Evolutionary conservation across 441 rosid genomes (phyloP).

Genomic region (Euphorbia neoarborescens): DNA sequence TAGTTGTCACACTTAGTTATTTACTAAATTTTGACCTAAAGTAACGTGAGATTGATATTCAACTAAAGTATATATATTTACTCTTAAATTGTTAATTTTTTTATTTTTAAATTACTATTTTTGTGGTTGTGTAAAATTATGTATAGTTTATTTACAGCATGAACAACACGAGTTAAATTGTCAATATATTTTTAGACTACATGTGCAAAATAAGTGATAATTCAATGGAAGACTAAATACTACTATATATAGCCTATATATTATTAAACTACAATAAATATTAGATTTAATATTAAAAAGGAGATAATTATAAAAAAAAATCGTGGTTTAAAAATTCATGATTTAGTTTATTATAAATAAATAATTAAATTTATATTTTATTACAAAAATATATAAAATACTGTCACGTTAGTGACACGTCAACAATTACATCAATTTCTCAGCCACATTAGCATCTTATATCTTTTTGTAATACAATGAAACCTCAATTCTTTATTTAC

Average conservation of each 20-base stretch:
- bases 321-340: too few species aligned
- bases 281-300: too few species aligned
- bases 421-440: too few species aligned
- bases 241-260: neutral
- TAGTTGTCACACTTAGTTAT: neutral
- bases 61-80: neutral
- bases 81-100: neutral
- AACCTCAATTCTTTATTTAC: too few species aligned
- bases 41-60: slow-evolving; percentile 1
- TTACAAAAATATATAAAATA: too few species aligned
- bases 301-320: too few species aligned
- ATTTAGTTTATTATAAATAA: too few species aligned
- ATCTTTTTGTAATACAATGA: too few species aligned
- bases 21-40: slow-evolving; percentile 6
- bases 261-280: neutral
- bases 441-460: too few species aligned
- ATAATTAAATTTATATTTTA: too few species aligned
- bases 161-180: neutral
- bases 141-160: neutral
- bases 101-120: neutral
- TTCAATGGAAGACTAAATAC: neutral
- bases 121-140: neutral
- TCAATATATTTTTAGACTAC: neutral
- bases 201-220: neutral
- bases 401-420: too few species aligned